Conservation (phyloP, 345 rosid genomes). For the Erodium maritimum region DNA sequence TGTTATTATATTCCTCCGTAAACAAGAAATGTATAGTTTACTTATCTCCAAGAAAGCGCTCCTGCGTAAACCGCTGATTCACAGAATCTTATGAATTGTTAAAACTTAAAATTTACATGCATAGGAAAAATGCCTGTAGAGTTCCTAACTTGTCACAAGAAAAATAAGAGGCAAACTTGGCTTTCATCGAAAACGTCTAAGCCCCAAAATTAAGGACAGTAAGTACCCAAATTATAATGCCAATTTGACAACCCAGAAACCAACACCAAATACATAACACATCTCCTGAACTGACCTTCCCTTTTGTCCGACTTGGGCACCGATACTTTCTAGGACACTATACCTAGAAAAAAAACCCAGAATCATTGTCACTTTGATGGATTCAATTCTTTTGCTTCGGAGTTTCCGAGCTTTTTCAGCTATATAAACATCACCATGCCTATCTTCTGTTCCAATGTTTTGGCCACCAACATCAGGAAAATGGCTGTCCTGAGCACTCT, state of each 20-base stretch:
- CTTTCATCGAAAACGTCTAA: not conserved
- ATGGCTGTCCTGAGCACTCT: not conserved
- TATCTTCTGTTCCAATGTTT: not conserved
- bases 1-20: too few relatives aligned
- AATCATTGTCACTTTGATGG: not conserved
- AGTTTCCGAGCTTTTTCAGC: not conserved
- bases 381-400: not conserved
- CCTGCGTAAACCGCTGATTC: too few relatives aligned
- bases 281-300: too few relatives aligned
- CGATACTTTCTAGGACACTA: not conserved
- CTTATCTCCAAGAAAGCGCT: too few relatives aligned
- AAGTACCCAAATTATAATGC: not conserved
- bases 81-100: too few relatives aligned
- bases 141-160: too few relatives aligned
- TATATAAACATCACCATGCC: not conserved
- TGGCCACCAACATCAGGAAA: not conserved
- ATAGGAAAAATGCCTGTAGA: too few relatives aligned
- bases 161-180: too few relatives aligned
- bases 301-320: not conserved
- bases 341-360: not conserved
- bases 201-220: not conserved
- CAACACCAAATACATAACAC: not conserved
- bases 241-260: not conserved
- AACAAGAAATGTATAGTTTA: too few relatives aligned
- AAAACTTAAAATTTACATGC: too few relatives aligned